These are phyloP conservation scores for Parietichytrium sp. DNA, from an alignment of 108 stramenopile genomes.

Conservation along the genomic window DNA sequence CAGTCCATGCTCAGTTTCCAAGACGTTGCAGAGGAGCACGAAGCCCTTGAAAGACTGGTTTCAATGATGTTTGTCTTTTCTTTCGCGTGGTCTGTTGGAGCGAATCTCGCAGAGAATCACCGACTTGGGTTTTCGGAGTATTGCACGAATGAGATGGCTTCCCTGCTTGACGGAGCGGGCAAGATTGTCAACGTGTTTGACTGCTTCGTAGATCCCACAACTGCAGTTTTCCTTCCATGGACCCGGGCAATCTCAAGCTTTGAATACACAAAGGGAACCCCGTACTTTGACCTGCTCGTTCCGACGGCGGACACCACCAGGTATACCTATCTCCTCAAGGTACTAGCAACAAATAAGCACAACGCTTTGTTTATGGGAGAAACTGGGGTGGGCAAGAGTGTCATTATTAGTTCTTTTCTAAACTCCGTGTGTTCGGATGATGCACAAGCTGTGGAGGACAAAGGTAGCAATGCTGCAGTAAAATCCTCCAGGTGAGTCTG, in stretches of 20 bases:
- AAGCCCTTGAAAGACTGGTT: slow-evolving; percentile 43
- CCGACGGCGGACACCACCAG: slow-evolving; percentile 61
- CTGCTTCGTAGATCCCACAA: slow-evolving; percentile 47
- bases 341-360: neutral
- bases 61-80: slow-evolving; percentile 53
- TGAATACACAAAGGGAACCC: slow-evolving; percentile 43
- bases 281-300: slow-evolving; percentile 63
- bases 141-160: neutral
- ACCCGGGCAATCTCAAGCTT: slow-evolving; percentile 48
- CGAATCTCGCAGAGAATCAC: slow-evolving; percentile 51
- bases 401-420: slow-evolving; percentile 52
- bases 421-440: slow-evolving; percentile 44
- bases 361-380: slow-evolving; percentile 51
- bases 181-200: slow-evolving; percentile 48
- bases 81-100: slow-evolving; percentile 57
- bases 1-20: slow-evolving; percentile 27
- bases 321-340: slow-evolving; percentile 40
- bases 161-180: neutral
- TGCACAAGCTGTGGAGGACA: too few relatives aligned
- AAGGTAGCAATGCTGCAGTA: too few relatives aligned
- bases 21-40: slow-evolving; percentile 43
- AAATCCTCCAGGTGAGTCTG: too few relatives aligned
- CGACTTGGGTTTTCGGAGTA: slow-evolving; percentile 48
- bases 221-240: slow-evolving; percentile 49
- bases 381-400: slow-evolving; percentile 68